Evolutionary conservation across 23 red algal species (phyloP), one percentile per base, ranked within the genome.

Genomic region (Gracilaria vermiculophylla): DNA sequence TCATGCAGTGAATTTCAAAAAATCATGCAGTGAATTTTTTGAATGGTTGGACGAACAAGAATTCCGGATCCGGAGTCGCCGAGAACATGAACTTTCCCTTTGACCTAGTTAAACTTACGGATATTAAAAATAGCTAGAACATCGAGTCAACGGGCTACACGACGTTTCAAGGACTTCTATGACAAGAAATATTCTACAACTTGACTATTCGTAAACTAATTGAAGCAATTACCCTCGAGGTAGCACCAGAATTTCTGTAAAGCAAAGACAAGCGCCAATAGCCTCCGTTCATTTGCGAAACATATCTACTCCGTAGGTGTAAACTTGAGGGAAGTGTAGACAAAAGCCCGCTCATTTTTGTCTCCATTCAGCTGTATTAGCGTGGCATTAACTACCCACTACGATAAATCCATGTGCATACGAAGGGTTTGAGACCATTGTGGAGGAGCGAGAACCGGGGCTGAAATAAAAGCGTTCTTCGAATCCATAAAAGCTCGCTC

Each of bases 171-270:
- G 5, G 17, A 43, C 14, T 37, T 53, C 25, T 83, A 67, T 2
- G 79, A 67, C 27, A 67, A 45, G 16, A 83, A 66, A 33, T 64
- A 0, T 34, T 10, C 19, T 0, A 64, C 10, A 1, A 83, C 79
- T 27, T 67, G 79, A 64, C 67, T 83, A 4, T 83, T 57, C 2
- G 79, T 66, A 21, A 83, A 60, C 9, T 32, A 17, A 33, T 49
- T 34, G 41, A 67, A 83, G 5, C 0, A 25, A 3, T 28, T 48
- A 6, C 34, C 2, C 27, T 83, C 79, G 5, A 64, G 15, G 67
- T 67, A 69, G 25, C 2, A 83, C 0, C 79, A 36, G 50, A 83
- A 67, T 2, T 57, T 31, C 15, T 64, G 25, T 14, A 83, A 44
- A 5, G 58, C 32, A 37, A 50, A 66, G 23, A 66, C 57, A 9